Evolutionary conservation across 129 eudicot species (phyloP), one percentile per base, ranked within the genome.

Genomic region (Saposhnikovia divaricata): DNA sequence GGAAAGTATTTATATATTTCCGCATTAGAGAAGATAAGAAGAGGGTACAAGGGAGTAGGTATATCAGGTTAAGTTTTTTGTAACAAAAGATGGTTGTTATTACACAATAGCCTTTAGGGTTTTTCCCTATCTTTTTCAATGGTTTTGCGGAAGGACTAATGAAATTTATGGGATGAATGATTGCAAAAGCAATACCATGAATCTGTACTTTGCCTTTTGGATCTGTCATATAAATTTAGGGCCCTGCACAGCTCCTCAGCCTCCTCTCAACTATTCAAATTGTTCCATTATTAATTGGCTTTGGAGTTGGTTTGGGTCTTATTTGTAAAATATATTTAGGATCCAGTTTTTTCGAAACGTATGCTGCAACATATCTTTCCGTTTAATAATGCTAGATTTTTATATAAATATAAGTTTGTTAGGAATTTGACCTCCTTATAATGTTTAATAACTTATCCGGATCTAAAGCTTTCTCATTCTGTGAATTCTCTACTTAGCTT

Each of bases 1-100:
- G 59, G 14, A 57, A 59, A 34, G 59, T 25, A 9, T n/a, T 3
- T n/a, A 61, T 59, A 59, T 23, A 59, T 23, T 59, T 31, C 27
- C 13, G 14, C 19, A 81, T 42, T 38, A 40, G 31, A 42, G 72
- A 77, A 40, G 28, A 47, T 12, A 48, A 46, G 68, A 18, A 78
- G 48, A 72, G 55, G 80, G 40, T 78, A 78, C 65, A 78, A 65
- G 75, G 66, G 80, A 78, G 50, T 46, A 10, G 78, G 39, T 70
- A 16, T 38, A 70, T 34, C 5, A 39, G 73, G 12, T 31, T 14
- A 31, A 27, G 40, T 66, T 31, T 31, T 50, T 27, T 71, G 43
- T 71, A 28, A 74, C 71, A 53, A 65, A n/a, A 75, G 80, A 79
- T 86, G 78, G 18, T n/a, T 83, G 71, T 75, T 68, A 68, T 68